Base-by-base conservation (phyloP, 2,329 filamentous ascomycete species). In the Niveomyces coronatus region DNA sequence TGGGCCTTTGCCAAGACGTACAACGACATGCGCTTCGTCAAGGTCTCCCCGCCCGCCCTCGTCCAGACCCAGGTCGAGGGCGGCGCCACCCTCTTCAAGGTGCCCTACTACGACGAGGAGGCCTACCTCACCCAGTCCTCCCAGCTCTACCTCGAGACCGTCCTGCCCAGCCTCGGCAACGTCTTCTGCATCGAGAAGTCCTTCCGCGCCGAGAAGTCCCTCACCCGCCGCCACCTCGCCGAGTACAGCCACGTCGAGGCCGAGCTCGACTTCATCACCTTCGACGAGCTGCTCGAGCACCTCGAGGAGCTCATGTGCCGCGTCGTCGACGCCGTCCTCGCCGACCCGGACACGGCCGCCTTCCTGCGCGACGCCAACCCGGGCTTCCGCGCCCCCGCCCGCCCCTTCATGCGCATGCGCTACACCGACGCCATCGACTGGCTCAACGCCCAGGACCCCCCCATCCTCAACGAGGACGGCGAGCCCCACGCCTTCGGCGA, bases 181-280 rank as follows among this genome's bases (percentile, higher is more conserved):
- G 87, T 95, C 37, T 98, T 93, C 74, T 96, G 89, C 58, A 89
- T 98, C 53, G 88, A 94, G 63, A 94, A 94, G 62, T 96, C 89
- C 2, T 98, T 98, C 80, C 88, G 91, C 45, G 91, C 91, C 11
- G 91, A 98, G 64, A 95, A 95, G 67, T 89, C 82, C 6, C 71
- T 96, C 41, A 98, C 91, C 35, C 83, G 91, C 45, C 85, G 91
- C 54, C 91, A 98, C 60, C 66, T 98, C 52, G 85, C 86, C 33
- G 91, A 98, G 64, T 98, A 95, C 68, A 94, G 88, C 1, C 91
- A 98, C 66, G 76, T 98, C 49, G 91, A 98, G 65, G 89, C 82
- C 42, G 91, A 98, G 62, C 73, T 98, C 43, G 91, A 96, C 67
- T 96, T 91, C 58, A 94, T 98, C 66, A 76, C 75, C 49, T 98